Evolutionary conservation across 1,139 yeast genomes (phyloP).

Genomic region (Starmera stellimalicola): DNA sequence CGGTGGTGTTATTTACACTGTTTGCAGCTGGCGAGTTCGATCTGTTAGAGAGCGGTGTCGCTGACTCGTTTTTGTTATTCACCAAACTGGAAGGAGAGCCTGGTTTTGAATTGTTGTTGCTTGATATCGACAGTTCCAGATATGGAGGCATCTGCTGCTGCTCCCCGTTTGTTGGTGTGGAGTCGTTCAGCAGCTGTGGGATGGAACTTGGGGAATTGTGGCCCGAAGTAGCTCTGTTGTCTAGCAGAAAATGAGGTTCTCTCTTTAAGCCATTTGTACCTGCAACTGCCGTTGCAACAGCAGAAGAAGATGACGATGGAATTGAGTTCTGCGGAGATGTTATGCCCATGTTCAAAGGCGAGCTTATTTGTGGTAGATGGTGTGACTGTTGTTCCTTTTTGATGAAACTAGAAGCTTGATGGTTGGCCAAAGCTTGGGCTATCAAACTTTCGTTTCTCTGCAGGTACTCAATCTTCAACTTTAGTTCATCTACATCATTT

Average conservation of each 20-base stretch:
- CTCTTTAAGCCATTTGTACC: neutral
- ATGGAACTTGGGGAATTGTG: constrained; percentile 9
- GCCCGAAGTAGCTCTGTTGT: neutral
- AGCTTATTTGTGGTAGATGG: constrained; percentile 12
- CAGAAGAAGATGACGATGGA: constrained; percentile 15
- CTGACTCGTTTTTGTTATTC: too few relatives aligned
- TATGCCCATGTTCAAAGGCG: constrained; percentile 16
- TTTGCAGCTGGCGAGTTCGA: neutral
- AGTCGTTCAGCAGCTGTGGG: constrained; percentile 28
- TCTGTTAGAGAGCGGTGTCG: too few relatives aligned
- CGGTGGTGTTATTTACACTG: neutral
- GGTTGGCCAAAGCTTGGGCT: constrained; percentile 46
- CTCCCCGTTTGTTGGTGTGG: constrained; percentile 26
- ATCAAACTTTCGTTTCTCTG: constrained; percentile 62
- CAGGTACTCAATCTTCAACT: constrained; percentile 66
- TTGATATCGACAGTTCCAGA: constrained; percentile 25
- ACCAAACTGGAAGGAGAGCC: too few relatives aligned
- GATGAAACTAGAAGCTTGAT: constrained; percentile 16
- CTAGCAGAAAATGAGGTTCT: neutral
- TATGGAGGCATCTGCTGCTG: constrained; percentile 25
- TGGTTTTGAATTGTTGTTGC: too few relatives aligned
- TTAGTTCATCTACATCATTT: constrained; percentile 76
- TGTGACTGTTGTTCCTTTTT: constrained; percentile 22
- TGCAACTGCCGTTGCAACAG: constrained; percentile 3
- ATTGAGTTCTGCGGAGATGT: constrained; percentile 22